A percentile compares a stretch with the other conserved stretches of the same genome.
Evolutionary conservation across 805 yeast species (phyloP).

Genomic region (Zygoascus biomembranicola): DNA sequence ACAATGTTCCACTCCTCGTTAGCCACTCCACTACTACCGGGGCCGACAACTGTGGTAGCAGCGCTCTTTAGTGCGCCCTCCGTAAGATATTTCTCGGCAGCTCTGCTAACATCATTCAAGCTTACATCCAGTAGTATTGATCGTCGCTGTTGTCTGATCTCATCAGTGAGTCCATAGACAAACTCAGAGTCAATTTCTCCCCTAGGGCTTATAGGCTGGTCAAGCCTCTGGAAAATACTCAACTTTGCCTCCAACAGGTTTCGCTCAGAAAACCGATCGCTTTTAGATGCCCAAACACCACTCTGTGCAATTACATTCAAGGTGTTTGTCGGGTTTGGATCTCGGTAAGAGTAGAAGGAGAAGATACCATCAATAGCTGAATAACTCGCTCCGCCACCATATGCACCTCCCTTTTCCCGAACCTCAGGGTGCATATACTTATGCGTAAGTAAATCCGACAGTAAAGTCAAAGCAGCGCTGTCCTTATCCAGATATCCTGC

Average conservation of each 20-base stretch:
- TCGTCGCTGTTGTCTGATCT: constrained; percentile 73
- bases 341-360: constrained; percentile 84
- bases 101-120: constrained; percentile 53
- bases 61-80: constrained; percentile 3
- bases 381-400: constrained; percentile 90
- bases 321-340: constrained; percentile 77
- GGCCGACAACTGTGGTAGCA: constrained; percentile 12
- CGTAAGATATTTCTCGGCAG: constrained; percentile 54
- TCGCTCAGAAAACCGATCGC: constrained; percentile 44
- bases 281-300: constrained; percentile 38
- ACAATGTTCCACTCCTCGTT: constrained; percentile 2
- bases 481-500: constrained; percentile 60
- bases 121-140: constrained; percentile 59
- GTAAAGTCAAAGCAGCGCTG: constrained; percentile 77
- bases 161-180: constrained; percentile 63
- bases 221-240: constrained; percentile 83
- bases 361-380: constrained; percentile 75
- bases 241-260: constrained; percentile 87
- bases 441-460: constrained; percentile 73
- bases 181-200: constrained; percentile 66
- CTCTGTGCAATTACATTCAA: constrained; percentile 48
- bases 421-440: constrained; percentile 81
- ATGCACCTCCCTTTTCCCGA: constrained; percentile 95
- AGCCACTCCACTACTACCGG: neutral
- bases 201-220: constrained; percentile 78